Conservation (phyloP, 2,329 filamentous ascomycete species). For the Botrytis sinoallii region DNA sequence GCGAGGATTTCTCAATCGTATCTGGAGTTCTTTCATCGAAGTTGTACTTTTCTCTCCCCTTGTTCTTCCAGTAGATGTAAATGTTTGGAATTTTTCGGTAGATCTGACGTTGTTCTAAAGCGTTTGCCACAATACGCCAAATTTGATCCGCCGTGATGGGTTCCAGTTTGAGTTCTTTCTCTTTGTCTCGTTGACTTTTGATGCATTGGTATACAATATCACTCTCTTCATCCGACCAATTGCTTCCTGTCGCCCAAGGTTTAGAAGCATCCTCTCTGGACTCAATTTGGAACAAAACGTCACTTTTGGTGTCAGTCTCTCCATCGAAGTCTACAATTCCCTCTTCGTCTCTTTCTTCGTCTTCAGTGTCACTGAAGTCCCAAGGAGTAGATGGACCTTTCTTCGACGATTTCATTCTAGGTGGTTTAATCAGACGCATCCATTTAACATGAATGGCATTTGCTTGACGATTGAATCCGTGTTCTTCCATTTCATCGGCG, state of each 20-base stretch:
- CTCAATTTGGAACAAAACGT: neutral
- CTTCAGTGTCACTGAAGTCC: neutral
- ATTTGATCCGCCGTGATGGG: neutral
- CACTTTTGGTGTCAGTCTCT: no score
- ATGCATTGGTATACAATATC: slow-evolving; percentile 8
- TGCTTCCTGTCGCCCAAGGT: slow-evolving; percentile 4
- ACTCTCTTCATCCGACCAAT: slow-evolving; percentile 3
- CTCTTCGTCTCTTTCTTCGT: neutral
- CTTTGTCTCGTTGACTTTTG: slow-evolving; percentile 5
- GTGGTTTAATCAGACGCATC: neutral
- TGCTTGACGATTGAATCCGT: slow-evolving; percentile 5
- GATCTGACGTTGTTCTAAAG: neutral
- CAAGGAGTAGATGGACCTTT: neutral
- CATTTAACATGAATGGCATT: neutral
- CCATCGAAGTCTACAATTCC: neutral
- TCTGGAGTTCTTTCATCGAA: neutral
- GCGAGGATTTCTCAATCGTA: neutral
- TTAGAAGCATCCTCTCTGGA: neutral
- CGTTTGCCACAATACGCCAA: neutral
- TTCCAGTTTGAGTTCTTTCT: neutral
- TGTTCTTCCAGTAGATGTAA: slow-evolving; percentile 1
- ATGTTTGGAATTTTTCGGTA: neutral
- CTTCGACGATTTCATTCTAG: no score
- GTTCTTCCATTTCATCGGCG: neutral
- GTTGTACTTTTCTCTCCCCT: slow-evolving; percentile 6